Percentiles rank a stretch among this genome's conserved stretches.
Evolutionary conservation across 441 rosid species (phyloP).

Genomic region (Capsella rubella): DNA sequence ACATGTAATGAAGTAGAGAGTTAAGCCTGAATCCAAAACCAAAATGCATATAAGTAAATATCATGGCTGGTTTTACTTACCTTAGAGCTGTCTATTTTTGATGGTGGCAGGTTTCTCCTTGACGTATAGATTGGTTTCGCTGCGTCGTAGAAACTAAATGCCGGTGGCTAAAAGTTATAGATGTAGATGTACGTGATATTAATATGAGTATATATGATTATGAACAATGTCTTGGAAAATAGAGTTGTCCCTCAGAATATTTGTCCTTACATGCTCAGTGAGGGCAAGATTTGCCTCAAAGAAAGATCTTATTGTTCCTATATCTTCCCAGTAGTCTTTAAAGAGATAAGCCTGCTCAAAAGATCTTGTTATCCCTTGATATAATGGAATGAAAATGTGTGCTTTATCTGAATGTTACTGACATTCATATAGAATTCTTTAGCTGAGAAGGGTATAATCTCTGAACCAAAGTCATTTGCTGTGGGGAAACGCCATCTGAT

Average conservation of each 20-base stretch:
- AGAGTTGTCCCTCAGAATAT: background rate
- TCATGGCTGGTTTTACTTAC: constrained; percentile 44
- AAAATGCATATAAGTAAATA: background rate
- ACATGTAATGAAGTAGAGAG: constrained; percentile 12
- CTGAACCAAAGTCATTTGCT: constrained; percentile 84
- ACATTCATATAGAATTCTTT: constrained; percentile 76
- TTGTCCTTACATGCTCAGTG: constrained; percentile 75
- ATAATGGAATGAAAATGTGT: constrained; percentile 12
- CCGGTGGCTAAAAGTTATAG: constrained; percentile 66
- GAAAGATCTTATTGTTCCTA: constrained; percentile 95
- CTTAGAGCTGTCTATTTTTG: constrained; percentile 81
- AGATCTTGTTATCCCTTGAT: constrained; percentile 19
- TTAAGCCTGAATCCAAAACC: constrained; percentile 19
- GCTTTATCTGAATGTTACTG: constrained; percentile 33
- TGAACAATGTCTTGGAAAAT: constrained; percentile 15
- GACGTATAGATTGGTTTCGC: constrained; percentile 89
- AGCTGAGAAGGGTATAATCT: constrained; percentile 93
- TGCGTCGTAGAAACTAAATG: constrained; percentile 93
- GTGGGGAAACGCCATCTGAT: constrained; percentile 98
- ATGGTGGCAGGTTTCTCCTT: constrained; percentile 89
- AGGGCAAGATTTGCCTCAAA: constrained; percentile 93
- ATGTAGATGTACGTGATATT: constrained; percentile 29
- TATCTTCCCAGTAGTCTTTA: constrained; percentile 96
- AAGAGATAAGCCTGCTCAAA: constrained; percentile 82
- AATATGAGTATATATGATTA: background rate